phyloP scores from a whole-genome alignment of 805 yeast species.

The Tetrapisispora nanseiensis region DNA sequence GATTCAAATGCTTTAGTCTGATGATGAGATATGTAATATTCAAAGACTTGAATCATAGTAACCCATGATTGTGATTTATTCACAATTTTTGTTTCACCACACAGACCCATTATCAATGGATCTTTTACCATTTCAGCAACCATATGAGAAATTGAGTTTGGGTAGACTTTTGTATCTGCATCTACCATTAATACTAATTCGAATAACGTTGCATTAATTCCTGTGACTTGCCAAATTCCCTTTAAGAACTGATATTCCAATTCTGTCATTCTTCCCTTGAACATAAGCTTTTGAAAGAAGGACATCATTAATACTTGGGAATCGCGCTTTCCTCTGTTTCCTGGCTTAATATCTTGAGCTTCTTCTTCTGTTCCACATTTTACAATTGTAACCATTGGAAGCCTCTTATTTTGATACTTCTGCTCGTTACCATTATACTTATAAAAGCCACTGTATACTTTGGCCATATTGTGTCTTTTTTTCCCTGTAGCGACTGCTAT shows the following conservation, averaged over 20 bases:
- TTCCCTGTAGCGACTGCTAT: conserved; percentile 92
- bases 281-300: conserved; percentile 74
- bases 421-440: conserved; percentile 77
- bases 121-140: conserved; percentile 80
- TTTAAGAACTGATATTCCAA: conserved; percentile 70
- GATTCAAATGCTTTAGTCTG: conserved; percentile 91
- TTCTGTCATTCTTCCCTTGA: conserved; percentile 90
- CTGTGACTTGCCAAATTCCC: conserved; percentile 73
- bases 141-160: conserved; percentile 85
- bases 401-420: conserved; percentile 70
- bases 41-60: conserved; percentile 87
- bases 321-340: conserved; percentile 94
- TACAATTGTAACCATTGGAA: conserved; percentile 68
- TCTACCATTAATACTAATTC: conserved; percentile 86
- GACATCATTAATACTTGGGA: conserved; percentile 88
- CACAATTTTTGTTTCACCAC: conserved; percentile 90
- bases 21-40: conserved; percentile 87
- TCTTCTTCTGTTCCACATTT: conserved; percentile 85
- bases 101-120: conserved; percentile 80
- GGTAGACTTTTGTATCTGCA: conserved; percentile 84
- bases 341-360: conserved; percentile 61
- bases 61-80: conserved; percentile 82
- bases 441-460: conserved; percentile 89
- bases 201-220: conserved; percentile 71
- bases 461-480: conserved; percentile 96